Evolutionary conservation across 176 grass and related monocot genomes (phyloP).

Genomic region (Zoysia pacifica): DNA sequence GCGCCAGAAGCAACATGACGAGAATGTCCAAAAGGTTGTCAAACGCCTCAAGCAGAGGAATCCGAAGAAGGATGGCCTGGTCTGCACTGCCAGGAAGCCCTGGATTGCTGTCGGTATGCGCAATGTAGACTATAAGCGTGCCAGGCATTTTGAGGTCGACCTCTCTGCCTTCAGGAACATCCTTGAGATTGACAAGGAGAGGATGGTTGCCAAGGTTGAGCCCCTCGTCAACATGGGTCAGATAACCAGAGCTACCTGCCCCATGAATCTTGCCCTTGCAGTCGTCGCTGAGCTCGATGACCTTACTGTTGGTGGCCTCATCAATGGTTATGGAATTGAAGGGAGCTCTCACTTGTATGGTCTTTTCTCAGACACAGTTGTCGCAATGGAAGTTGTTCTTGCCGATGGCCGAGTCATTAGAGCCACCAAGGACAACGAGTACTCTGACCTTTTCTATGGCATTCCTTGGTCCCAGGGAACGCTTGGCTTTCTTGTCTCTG

Average conservation of each 20-base stretch:
- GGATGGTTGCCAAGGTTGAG: constrained; percentile 77
- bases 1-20: constrained; percentile 67
- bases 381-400: constrained; percentile 75
- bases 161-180: constrained; percentile 82
- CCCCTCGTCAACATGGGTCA: constrained; percentile 94
- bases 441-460: constrained; percentile 87
- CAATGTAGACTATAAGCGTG: constrained; percentile 89
- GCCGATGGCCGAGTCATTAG: constrained; percentile 74
- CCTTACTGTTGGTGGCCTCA: constrained; percentile 87
- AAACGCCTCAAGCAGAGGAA: constrained; percentile 86
- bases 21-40: constrained; percentile 75
- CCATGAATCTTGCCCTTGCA: constrained; percentile 80
- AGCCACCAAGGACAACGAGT: constrained; percentile 86
- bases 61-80: constrained; percentile 83
- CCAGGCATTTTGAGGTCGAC: constrained; percentile 84
- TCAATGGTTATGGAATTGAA: constrained; percentile 87
- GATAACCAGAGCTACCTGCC: constrained; percentile 62
- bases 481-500: constrained; percentile 74
- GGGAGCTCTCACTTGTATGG: constrained; percentile 89
- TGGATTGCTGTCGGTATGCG: constrained; percentile 93
- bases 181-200: constrained; percentile 76
- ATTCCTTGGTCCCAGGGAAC: constrained; percentile 93
- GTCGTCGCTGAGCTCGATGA: constrained; percentile 85
- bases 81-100: constrained; percentile 90
- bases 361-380: constrained; percentile 86